A percentile compares a stretch with the other conserved stretches of the same genome.
Evolutionary conservation across 2,329 filamentous ascomycete genomes (phyloP).

Genomic region (Coleophoma cylindrospora): DNA sequence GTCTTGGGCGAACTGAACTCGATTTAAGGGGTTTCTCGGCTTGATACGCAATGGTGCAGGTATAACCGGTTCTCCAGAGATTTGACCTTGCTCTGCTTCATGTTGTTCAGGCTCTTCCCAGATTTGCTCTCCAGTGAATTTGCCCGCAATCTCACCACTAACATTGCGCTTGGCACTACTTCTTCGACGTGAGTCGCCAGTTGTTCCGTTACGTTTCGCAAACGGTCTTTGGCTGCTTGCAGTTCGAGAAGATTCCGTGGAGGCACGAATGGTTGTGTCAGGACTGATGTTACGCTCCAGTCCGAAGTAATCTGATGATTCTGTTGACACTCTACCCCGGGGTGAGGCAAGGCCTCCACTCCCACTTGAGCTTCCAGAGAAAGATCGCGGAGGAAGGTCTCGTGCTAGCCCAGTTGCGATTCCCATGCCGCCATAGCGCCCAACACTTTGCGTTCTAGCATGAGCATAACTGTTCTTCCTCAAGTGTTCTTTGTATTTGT

Average conservation of each 20-base stretch:
- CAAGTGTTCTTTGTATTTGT: conserved; percentile 63
- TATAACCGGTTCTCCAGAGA: conserved; percentile 22
- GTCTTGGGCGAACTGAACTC: conserved; percentile 44
- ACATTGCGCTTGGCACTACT: conserved; percentile 50
- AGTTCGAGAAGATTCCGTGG: conserved; percentile 15
- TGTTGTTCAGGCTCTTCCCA: conserved; percentile 77
- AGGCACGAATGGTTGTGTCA: conserved; percentile 11
- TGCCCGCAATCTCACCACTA: conserved; percentile 58
- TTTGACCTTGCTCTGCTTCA: conserved; percentile 11
- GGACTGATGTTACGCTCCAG: conserved; percentile 9
- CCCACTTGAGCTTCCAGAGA: conserved; percentile 25
- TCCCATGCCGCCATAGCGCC: conserved; percentile 42
- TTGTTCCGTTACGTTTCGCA: too few relatives aligned
- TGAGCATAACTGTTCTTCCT: conserved; percentile 68
- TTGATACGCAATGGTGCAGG: conserved; percentile 50
- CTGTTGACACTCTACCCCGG: conserved; percentile 28
- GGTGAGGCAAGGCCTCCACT: conserved; percentile 27
- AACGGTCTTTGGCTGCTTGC: conserved; percentile 6
- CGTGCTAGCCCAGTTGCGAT: conserved; percentile 26
- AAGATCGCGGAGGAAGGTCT: conserved; percentile 24
- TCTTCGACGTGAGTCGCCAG: conserved; percentile 11
- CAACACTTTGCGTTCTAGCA: conserved; percentile 56
- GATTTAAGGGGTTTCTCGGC: conserved; percentile 59
- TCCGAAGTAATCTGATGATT: conserved; percentile 11
- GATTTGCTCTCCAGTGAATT: conserved; percentile 74